A percentile compares a stretch with the other conserved stretches of the same genome.
Conservation (phyloP, 495 filamentous ascomycete species). For the Penicillium herquei region DNA sequence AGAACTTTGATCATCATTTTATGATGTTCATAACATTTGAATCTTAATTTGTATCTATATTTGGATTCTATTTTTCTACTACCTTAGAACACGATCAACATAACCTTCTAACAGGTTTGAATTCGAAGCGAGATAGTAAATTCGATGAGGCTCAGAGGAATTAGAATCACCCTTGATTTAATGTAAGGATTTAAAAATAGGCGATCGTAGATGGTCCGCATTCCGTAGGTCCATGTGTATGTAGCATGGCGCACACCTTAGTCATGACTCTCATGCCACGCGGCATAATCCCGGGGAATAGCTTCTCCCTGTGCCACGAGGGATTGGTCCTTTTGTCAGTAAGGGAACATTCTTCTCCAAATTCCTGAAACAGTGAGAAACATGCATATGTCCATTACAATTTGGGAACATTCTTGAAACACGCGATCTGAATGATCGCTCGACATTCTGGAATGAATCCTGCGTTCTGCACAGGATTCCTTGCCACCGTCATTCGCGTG, state of each 20-base stretch:
- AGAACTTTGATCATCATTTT: neutral
- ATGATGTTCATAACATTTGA: neutral
- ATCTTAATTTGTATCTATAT: conserved; percentile 2
- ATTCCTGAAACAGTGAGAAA: conserved; percentile 2
- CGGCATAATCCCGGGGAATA: conserved; percentile 2
- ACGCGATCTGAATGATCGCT: neutral
- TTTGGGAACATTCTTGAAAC: conserved; percentile 12
- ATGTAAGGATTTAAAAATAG: too few relatives aligned
- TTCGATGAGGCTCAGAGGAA: too few relatives aligned
- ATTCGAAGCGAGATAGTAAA: too few relatives aligned
- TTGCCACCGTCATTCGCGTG: conserved; percentile 3
- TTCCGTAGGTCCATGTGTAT: neutral
- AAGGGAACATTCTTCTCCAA: neutral
- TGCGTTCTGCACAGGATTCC: conserved; percentile 5
- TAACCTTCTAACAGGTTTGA: too few relatives aligned
- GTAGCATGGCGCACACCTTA: neutral
- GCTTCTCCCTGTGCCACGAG: neutral
- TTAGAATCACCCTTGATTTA: too few relatives aligned
- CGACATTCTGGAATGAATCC: conserved; percentile 16
- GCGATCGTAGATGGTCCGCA: neutral
- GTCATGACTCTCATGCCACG: neutral
- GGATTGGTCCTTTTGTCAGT: neutral
- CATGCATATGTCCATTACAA: neutral
- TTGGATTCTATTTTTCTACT: neutral
- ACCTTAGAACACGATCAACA: too few relatives aligned